Conservation (phyloP, 1,284 basidiomycete genomes). For the Fomitopsis palustris region DNA sequence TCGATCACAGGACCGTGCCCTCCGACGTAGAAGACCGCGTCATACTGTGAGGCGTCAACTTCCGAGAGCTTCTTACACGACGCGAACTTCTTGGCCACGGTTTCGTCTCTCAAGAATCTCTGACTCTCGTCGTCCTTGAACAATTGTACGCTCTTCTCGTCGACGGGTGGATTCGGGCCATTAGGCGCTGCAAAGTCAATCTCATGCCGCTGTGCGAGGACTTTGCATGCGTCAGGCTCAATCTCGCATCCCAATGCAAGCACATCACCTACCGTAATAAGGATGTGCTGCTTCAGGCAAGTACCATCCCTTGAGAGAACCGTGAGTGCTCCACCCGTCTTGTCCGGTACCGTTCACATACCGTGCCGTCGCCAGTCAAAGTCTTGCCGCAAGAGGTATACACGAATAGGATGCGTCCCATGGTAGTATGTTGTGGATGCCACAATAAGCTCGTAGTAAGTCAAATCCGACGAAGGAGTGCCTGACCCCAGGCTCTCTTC, state of each 20-base stretch:
- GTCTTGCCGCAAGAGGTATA: slow-evolving; percentile 69
- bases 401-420: slow-evolving; percentile 63
- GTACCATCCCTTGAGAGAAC: slow-evolving; percentile 53
- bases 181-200: slow-evolving; percentile 72
- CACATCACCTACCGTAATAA: slow-evolving; percentile 47
- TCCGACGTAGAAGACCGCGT: slow-evolving; percentile 76
- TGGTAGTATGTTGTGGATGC: slow-evolving; percentile 4
- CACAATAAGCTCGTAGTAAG: neutral
- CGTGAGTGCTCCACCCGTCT: neutral
- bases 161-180: slow-evolving; percentile 74
- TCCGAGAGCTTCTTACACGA: slow-evolving; percentile 60
- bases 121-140: slow-evolving; percentile 57
- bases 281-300: slow-evolving; percentile 80
- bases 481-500: neutral
- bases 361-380: slow-evolving; percentile 55
- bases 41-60: slow-evolving; percentile 59
- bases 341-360: slow-evolving; percentile 24
- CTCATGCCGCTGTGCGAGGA: slow-evolving; percentile 49
- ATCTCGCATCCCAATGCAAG: neutral
- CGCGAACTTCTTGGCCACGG: slow-evolving; percentile 55
- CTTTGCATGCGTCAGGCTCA: slow-evolving; percentile 8
- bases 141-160: slow-evolving; percentile 52
- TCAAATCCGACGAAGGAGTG: neutral
- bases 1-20: slow-evolving; percentile 75
- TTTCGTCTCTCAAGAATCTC: slow-evolving; percentile 61